These are phyloP conservation scores for Pseudocercospora eumusae DNA, from an alignment of 2,329 filamentous ascomycete species.

Conservation along the genomic window DNA sequence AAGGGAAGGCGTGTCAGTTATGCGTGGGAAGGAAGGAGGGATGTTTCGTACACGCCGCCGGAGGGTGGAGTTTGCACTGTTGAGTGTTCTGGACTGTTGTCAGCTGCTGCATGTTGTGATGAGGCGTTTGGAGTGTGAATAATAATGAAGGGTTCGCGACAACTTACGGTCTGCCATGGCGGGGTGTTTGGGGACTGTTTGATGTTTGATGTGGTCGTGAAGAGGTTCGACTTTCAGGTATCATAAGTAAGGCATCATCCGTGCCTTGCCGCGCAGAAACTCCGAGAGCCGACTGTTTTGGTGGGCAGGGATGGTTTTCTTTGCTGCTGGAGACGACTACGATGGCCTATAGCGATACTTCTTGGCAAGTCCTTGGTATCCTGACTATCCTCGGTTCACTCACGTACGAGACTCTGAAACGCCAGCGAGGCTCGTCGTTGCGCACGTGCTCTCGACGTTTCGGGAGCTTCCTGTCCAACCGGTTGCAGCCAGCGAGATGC, in stretches of 20 bases:
- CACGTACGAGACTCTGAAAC: conserved; percentile 1
- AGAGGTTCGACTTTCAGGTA: too few species aligned
- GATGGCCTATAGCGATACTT: not conserved
- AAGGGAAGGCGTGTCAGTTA: conserved; percentile 10
- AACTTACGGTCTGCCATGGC: conserved; percentile 22
- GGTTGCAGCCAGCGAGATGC: not conserved
- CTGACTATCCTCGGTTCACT: not conserved
- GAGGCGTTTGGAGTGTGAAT: conserved; percentile 6
- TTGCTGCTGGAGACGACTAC: not conserved
- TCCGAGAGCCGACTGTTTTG: not conserved
- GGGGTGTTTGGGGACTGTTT: not conserved
- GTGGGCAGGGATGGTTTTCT: not conserved
- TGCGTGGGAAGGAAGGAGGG: not conserved
- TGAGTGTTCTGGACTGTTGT: conserved; percentile 11
- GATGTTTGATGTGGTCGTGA: conserved; percentile 1
- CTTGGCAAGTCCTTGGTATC: too few species aligned
- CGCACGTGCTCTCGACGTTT: not conserved
- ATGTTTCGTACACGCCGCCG: conserved; percentile 20
- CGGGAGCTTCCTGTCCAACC: conserved; percentile 2
- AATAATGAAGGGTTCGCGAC: not conserved
- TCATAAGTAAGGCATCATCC: too few species aligned
- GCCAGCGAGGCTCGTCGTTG: not conserved
- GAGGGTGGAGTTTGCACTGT: conserved; percentile 16
- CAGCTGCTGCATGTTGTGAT: conserved; percentile 1
- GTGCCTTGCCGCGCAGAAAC: not conserved